Evolutionary conservation across 2,329 filamentous ascomycete genomes (phyloP), one percentile per base, ranked within the genome.

Genomic region (Bertia moriformis): DNA sequence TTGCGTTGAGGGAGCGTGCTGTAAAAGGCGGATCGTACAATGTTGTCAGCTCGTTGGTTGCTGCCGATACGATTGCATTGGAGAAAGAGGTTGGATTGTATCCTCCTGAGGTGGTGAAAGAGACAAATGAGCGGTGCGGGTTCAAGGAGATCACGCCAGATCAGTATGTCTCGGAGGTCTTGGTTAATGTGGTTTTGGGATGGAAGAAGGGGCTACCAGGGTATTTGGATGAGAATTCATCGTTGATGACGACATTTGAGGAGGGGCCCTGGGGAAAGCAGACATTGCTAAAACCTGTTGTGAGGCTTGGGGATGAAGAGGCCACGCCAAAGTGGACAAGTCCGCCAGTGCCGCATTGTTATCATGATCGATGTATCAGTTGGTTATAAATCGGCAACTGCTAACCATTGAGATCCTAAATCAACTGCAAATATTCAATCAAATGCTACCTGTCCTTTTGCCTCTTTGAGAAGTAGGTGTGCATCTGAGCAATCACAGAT

Each of bases 1-100:
- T 57, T n/a, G 55, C 50, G 1, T 43, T 60, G 3, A 47, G 51
- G 18, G 52, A 56, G 33, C 47, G 57, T 1, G 54, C 57, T 0
- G 39, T 29, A 2, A 44, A 52, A 35, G 55, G 54, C 3, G 54
- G 53, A 18, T 51, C 49, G 40, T 57, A 56, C 41, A 43, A 46
- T 15, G 53, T 50, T n/a, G 48, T 51, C 20, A 50, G 51, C 4
- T 46, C 51, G 33, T 46, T 58, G 10, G 47, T 49, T 14, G 50
- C 46, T 3, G 49, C 49, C 10, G 50, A 56, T 37, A 45, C 47
- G 1, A 49, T 44, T 40, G 47, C 50, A 12, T 45, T 58, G 14
- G 45, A 43, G 4, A 46, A 49, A 37, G 51, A 54, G 41, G 43
- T 58, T 5, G 53, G 55, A 0, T 42, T 58, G 14, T 57, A 58